Percentiles rank a stretch among this genome's conserved stretches.
phyloP scores from a whole-genome alignment of 192 early-diverging fungal genomes.

The Linnemannia elongata region DNA sequence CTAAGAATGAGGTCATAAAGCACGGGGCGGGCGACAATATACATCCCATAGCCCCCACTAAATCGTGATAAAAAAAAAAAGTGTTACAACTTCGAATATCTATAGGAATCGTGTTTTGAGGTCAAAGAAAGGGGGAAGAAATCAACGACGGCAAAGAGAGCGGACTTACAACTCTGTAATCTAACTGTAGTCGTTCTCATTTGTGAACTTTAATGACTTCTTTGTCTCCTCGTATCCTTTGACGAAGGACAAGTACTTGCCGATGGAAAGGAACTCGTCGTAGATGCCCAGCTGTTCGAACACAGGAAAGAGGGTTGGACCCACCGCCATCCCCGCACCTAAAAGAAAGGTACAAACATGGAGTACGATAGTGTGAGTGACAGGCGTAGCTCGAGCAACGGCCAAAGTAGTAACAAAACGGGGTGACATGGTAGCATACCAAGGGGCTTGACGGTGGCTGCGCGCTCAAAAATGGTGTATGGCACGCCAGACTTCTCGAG shows the following conservation, averaged over 20 bases:
- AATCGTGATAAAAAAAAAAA: neutral
- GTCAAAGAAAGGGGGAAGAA: too few species aligned
- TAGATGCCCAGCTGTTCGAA: constrained; percentile 6
- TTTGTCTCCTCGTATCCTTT: too few species aligned
- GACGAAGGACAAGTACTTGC: neutral
- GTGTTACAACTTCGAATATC: too few species aligned
- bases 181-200: too few species aligned
- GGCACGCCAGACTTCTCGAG: neutral
- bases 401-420: too few species aligned
- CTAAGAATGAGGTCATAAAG: neutral
- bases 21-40: neutral
- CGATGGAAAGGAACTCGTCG: neutral
- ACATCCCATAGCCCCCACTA: neutral
- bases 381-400: neutral
- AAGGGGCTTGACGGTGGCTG: neutral
- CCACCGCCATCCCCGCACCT: neutral
- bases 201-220: neutral
- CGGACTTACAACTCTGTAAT: neutral
- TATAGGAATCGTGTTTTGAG: too few species aligned
- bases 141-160: too few species aligned
- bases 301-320: neutral
- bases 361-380: neutral
- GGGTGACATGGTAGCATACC: neutral
- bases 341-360: neutral
- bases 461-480: neutral